phyloP scores from a whole-genome alignment of 306 rosid genomes.

The Carpinus fangiana region DNA sequence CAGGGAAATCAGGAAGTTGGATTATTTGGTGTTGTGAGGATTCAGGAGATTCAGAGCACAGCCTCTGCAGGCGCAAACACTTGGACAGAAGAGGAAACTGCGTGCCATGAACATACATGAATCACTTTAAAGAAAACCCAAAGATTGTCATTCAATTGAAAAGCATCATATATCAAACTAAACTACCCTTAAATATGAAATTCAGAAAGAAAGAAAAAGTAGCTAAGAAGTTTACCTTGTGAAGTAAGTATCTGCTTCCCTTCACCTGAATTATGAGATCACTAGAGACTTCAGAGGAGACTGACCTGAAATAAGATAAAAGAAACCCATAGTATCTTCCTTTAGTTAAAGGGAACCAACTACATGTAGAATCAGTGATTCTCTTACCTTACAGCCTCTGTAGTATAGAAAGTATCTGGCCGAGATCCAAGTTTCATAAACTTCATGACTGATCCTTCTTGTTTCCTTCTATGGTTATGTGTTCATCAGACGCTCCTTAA shows the following conservation, averaged over 20 bases:
- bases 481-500: conserved; percentile 43
- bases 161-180: neutral
- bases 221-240: conserved; percentile 60
- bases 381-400: conserved; percentile 77
- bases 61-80: conserved; percentile 72
- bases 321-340: neutral
- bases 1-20: conserved; percentile 85
- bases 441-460: conserved; percentile 67
- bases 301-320: conserved; percentile 60
- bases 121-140: neutral
- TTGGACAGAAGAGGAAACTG: conserved; percentile 98
- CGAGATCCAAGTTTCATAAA: conserved; percentile 99
- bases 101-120: conserved; percentile 25
- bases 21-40: conserved; percentile 67
- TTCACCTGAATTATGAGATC: conserved; percentile 91
- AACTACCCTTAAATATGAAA: conserved; percentile 7
- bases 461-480: conserved; percentile 33
- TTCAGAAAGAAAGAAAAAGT: conserved; percentile 7
- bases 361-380: neutral
- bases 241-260: conserved; percentile 88
- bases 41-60: conserved; percentile 77
- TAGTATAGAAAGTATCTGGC: conserved; percentile 86
- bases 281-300: conserved; percentile 92
- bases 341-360: conserved; percentile 14
- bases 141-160: neutral